Evolutionary conservation across 2,329 filamentous ascomycete genomes (phyloP).

Genomic region (Cercospora sp.): DNA sequence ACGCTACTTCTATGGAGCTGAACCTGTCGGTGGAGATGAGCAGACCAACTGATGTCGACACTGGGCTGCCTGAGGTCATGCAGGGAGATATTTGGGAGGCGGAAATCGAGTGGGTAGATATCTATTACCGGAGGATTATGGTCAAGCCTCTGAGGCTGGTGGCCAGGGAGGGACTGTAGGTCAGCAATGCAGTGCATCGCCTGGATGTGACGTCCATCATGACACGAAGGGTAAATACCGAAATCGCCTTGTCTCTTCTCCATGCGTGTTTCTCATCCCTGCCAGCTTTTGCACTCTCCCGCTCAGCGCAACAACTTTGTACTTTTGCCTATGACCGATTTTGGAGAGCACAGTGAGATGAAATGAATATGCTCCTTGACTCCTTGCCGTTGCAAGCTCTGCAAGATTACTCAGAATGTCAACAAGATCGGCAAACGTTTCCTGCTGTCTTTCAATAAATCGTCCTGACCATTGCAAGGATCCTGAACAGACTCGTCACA

Average conservation of each 20-base stretch:
- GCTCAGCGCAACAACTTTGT: too few relatives aligned
- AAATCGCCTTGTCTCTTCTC: not conserved
- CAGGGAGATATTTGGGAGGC: slow-evolving; percentile 51
- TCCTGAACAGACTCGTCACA: too few relatives aligned
- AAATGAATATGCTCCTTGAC: too few relatives aligned
- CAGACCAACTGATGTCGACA: slow-evolving; percentile 17
- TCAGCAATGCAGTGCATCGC: not conserved
- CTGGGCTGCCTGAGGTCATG: slow-evolving; percentile 18
- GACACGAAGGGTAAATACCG: not conserved
- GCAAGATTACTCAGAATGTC: too few relatives aligned
- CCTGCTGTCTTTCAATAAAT: too few relatives aligned
- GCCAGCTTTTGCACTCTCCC: too few relatives aligned
- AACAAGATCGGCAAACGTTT: too few relatives aligned
- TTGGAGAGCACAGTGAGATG: too few relatives aligned
- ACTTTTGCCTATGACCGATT: too few relatives aligned
- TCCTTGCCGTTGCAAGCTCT: too few relatives aligned
- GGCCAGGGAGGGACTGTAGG: slow-evolving; percentile 23
- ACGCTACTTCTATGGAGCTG: slow-evolving; percentile 26
- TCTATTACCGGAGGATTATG: slow-evolving; percentile 37
- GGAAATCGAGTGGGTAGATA: slow-evolving; percentile 41
- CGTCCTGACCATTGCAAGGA: too few relatives aligned
- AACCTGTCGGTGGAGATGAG: slow-evolving; percentile 25
- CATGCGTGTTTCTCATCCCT: not conserved
- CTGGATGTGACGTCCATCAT: not conserved
- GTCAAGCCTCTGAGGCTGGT: slow-evolving; percentile 44